Evolutionary conservation across 2,329 filamentous ascomycete genomes (phyloP).

Genomic region (Fusarium sp.): DNA sequence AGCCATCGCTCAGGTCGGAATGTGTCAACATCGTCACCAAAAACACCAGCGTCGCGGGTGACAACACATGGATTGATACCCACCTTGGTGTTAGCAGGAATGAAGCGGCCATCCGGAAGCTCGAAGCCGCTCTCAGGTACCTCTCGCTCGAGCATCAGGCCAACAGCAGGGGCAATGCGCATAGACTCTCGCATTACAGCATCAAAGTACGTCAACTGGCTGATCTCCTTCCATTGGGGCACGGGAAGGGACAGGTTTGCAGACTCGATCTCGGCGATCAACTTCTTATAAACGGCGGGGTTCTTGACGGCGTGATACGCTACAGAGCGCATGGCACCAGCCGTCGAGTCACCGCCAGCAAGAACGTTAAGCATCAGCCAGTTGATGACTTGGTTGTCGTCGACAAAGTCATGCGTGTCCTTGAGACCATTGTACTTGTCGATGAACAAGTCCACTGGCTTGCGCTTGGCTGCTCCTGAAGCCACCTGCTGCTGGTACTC

Average conservation of each 20-base stretch:
- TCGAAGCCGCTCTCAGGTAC: constrained; percentile 22
- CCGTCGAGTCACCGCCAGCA: constrained; percentile 34
- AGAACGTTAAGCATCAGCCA: constrained; percentile 39
- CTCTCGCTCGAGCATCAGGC: constrained; percentile 28
- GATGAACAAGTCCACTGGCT: constrained; percentile 36
- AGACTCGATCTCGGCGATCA: constrained; percentile 24
- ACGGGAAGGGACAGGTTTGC: constrained; percentile 18
- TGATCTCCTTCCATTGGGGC: constrained; percentile 35
- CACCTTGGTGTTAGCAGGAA: constrained; percentile 15
- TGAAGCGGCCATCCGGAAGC: constrained; percentile 23
- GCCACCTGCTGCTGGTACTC: constrained; percentile 32
- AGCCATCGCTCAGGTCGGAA: constrained; percentile 34
- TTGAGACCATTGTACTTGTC: constrained; percentile 34
- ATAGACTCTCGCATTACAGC: constrained; percentile 32
- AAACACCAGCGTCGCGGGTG: constrained; percentile 23
- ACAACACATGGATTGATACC: constrained; percentile 34
- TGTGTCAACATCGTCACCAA: constrained; percentile 20
- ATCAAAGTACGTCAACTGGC: constrained; percentile 21
- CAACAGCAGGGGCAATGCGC: constrained; percentile 22
- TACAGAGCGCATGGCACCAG: constrained; percentile 32
- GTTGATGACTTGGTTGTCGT: constrained; percentile 34
- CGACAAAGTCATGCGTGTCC: constrained; percentile 30
- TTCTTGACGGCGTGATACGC: constrained; percentile 33
- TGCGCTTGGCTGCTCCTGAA: constrained; percentile 19
- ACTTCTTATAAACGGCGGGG: constrained; percentile 7